Evolutionary conservation across 176 grass and related monocot species (phyloP), one percentile per base, ranked within the genome.

Genomic region (Neostapfia colusana): DNA sequence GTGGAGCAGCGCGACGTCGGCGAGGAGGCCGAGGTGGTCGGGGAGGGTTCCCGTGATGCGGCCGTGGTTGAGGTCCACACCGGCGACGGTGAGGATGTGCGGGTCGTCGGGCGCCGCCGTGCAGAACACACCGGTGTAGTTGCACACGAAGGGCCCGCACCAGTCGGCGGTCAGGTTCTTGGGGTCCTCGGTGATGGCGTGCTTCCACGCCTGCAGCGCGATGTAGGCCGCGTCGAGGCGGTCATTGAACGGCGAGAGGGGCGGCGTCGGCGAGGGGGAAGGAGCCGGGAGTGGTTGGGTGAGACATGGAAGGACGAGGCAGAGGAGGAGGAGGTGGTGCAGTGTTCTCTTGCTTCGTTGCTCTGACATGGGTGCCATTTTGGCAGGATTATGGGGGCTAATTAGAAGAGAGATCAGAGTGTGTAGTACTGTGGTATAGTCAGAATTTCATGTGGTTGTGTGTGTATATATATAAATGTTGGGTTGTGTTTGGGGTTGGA

Each of bases 61-160:
- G 34, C 72, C 88, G 67, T 91, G 92, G 86, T 95, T 91, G 15
- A 95, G 76, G 83, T 95, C 92, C 4, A 95, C 40, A 21, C 92
- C 92, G 5, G 92, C 92, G 10, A 95, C 92, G 8, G 92, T 95
- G 7, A 95, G 83, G 78, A 84, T 66, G 80, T 83, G 81, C 11
- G 82, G 88, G 75, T 95, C 88, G 73, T 95, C 92, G 7, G 63
- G 83, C 70, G 92, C 92, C 0, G 88, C 88, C 14, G 92, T 2
- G 48, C 92, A 95, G 86, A 75, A 95, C 8, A 95, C 89, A 62
- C 92, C 92, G 0, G 92, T 91, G 83, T 95, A 95, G 77, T 95
- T 91, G 75, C 92, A 95, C 76, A 95, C 92, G 80, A 70, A 84
- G 7, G 86, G 88, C 6, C 88, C 92, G 59, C 92, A 95, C 92